phyloP scores from a whole-genome alignment of 2,329 filamentous ascomycete species.

The Clonostachys byssicola region DNA sequence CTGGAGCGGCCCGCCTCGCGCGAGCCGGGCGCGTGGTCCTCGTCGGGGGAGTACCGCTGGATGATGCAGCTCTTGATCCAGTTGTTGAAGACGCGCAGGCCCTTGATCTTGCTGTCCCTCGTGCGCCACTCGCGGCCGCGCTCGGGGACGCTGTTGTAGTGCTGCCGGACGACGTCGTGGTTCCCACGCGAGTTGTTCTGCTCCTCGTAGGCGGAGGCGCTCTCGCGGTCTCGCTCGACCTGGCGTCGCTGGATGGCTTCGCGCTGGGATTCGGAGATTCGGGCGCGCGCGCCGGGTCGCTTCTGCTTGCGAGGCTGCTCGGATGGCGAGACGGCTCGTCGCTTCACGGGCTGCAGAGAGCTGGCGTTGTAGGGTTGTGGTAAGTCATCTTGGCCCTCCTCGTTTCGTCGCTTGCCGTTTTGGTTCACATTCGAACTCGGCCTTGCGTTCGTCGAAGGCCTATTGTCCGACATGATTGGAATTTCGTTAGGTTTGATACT shows the following conservation, averaged over 20 bases:
- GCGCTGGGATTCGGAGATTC: constrained; percentile 63
- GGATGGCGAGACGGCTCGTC: constrained; percentile 50
- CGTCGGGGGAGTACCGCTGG: constrained; percentile 87
- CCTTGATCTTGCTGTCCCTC: constrained; percentile 92
- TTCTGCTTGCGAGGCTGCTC: constrained; percentile 62
- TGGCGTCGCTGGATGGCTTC: constrained; percentile 63
- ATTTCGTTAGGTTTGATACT: no score
- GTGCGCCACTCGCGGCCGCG: constrained; percentile 91
- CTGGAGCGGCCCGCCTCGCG: constrained; percentile 45
- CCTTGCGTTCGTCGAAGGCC: no score
- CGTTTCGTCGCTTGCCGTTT: constrained; percentile 17
- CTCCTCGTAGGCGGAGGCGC: constrained; percentile 21
- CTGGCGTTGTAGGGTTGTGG: constrained; percentile 59
- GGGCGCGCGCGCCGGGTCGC: constrained; percentile 61
- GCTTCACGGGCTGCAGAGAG: constrained; percentile 53
- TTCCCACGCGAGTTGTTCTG: constrained; percentile 43
- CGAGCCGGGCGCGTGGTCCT: constrained; percentile 63
- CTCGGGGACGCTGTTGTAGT: constrained; percentile 95
- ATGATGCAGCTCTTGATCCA: constrained; percentile 98
- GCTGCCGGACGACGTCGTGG: constrained; percentile 83
- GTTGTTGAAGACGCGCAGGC: constrained; percentile 92
- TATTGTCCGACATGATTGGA: no score
- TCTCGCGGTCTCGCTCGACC: constrained; percentile 48
- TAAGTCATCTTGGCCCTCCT: constrained; percentile 35
- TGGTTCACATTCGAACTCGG: not conserved